Evolutionary conservation across 768 basidiomycete species (phyloP), one percentile per base, ranked within the genome.

Genomic region (Russula sp.): DNA sequence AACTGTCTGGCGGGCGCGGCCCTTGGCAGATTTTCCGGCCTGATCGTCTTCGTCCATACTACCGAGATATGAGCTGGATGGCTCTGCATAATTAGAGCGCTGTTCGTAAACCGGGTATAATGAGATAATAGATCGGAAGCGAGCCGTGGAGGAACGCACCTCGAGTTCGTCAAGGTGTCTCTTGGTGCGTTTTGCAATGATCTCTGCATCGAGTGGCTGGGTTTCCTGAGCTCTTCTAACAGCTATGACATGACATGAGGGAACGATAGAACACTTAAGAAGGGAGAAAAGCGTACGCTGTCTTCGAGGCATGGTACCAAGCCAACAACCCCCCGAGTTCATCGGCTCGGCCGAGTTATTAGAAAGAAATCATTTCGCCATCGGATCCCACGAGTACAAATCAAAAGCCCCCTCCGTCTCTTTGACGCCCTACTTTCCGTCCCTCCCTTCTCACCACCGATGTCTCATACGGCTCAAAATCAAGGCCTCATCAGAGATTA

Each of bases 131-230:
- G 31, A 42, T 45, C 52, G 58, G 57, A 62, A 53, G 53, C 55
- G 61, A 66, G 56, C 20, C 48, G 48, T 37, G 40, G 37, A 42
- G 27, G 32, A 18, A 57, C 73, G 11, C 68, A 87, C 91, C 81
- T 94, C 91, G 54, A 94, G 85, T 72, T 94, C 91, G 65, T 89
- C 89, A 8, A 94, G 81, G 73, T 88, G 91, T 47, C 84, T 77
- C 73, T 82, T 86, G 9, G 84, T 88, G 62, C 91, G 84, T 72
- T 88, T 90, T 10, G 86, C 83, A 61, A 93, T 79, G 51, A 88
- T 74, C 59, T 91, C 88, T 0, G 84, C 77, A 11, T 85, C 77
- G 20, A 89, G 74, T 22, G 73, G 72, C 55, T 78, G 76, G 44
- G 76, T 68, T 13, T 73, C 70, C 65, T 79, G 79, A 34, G 81